Evolutionary conservation across 164 flowering plant genomes (phyloP), one percentile per base, ranked within the genome.

Genomic region (Hamamelis virginiana): DNA sequence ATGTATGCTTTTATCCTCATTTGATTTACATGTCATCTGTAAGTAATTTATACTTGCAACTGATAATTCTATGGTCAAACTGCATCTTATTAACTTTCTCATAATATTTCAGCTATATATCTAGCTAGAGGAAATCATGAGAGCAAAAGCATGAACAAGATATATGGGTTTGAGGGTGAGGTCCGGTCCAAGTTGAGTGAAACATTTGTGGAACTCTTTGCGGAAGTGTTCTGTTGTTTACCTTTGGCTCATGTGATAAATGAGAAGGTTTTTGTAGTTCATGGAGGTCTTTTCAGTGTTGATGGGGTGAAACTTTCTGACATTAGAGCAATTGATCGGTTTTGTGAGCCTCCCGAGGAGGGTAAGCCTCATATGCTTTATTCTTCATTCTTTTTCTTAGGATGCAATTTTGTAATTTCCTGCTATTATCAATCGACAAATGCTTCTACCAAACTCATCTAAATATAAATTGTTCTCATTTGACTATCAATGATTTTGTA

Each of bases 331-430:
- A 95, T 95, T 77, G 89, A 95, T 72, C 86, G 99, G 63, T 95
- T 92, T 77, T 90, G 99, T 75, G 99, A 95, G 82, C 98, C 99
- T 68, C 98, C 99, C 8, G 99, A 95, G 73, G 99, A 95, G 87
- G 99, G 99, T 95, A 74, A 75, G 51, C 25, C 67, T 22, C 59
- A 46, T 57, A 14, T 64, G 33, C 61, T 43, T 33, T 16, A 16
- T 55, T 28, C 13, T 28, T 14, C 46, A 3, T 33, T 8, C 46
- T 8, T 45, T 46, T 44, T 15, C 50, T 18, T 38, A n/a, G 13
- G 41, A 15, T 59, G 2, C 15, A 26, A 47, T 5, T n/a, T 48
- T 56, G 58, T 19, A 18, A 5, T 76, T 1, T n/a, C 4, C 18
- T 66, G 41, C 48, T 43, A 19, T 22, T 47, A 22, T 41, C n/a